Evolutionary conservation across 2,329 filamentous ascomycete genomes (phyloP), one percentile per base, ranked within the genome.

Genomic region (Apiospora phragmitis): DNA sequence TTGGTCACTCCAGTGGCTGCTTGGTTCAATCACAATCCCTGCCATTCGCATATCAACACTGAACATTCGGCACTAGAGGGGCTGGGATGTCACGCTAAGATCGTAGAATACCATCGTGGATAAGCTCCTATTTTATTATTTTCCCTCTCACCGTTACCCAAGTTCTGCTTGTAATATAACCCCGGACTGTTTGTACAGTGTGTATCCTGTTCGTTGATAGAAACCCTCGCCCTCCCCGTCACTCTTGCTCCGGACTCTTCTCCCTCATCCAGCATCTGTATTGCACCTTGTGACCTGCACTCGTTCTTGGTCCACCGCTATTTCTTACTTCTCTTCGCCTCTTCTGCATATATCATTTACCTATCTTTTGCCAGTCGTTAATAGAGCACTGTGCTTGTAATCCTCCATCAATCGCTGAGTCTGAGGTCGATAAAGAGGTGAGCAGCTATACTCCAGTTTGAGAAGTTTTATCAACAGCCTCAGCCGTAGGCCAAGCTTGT

Each of bases 51-150:
- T 43, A 67, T 49, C 45, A 38, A 41, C 35, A 38, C 24, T 68
- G 43, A 18, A 5, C 47, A 51, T 26, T 68, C 47, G 67, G 43
- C 47, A 68, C 67, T 68, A 68, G 42, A 24, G 45, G 26, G 55
- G 43, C 67, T 51, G 67, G 66, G 67, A 68, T 68, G 65, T 42
- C 65, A 45, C 65, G 65, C 65, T 67, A 67, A 45, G 65, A 67
- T 67, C 65, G 41, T 45, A 67, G 24, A 43, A 26, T 18, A 41
- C n/a, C 65, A 45, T 42, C 65, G 38, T 38, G 42, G 65, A 47
- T 47, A 47, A 35, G 65, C 65, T 67, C 65, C 65, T 67, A 32
- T 67, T 67, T 47, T 35, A 38, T 47, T 47, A 43, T 35, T 67
- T 67, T 43, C 32, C 42, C 65, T 43, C 65, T 67, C 65, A 67